Evolutionary conservation across 2,329 filamentous ascomycete species (phyloP).

Genomic region (Fusarium siculi): DNA sequence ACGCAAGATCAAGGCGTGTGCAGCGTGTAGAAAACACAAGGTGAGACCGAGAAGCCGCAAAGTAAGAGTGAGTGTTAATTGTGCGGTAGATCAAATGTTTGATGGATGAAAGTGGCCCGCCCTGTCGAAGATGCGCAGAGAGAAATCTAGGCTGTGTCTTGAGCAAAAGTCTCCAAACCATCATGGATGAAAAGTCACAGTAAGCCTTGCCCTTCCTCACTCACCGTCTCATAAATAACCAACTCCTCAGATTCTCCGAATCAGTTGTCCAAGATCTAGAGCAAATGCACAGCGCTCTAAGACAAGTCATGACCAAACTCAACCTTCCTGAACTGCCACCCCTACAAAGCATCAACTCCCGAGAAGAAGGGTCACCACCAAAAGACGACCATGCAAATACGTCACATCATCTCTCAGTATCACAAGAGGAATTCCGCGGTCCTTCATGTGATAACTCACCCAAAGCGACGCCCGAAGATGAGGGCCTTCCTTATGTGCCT

Average conservation of each 20-base stretch:
- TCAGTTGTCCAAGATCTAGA: conserved; percentile 41
- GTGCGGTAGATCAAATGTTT: conserved; percentile 52
- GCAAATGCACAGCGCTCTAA: conserved; percentile 41
- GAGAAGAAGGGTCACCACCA: conserved; percentile 39
- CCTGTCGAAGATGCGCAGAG: conserved; percentile 52
- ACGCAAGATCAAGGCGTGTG: conserved; percentile 54
- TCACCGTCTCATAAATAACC: not conserved
- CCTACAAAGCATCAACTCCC: conserved; percentile 34
- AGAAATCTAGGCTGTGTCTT: conserved; percentile 52
- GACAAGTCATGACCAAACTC: conserved; percentile 41
- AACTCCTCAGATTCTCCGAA: conserved; percentile 17
- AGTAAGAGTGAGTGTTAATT: not conserved
- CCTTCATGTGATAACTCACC: conserved; percentile 46
- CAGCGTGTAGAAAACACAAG: conserved; percentile 55
- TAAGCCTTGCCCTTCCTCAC: conserved; percentile 13
- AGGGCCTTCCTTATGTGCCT: conserved; percentile 51
- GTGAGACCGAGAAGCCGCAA: conserved; percentile 28
- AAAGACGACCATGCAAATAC: conserved; percentile 32
- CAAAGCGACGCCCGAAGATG: conserved; percentile 47
- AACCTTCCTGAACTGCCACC: conserved; percentile 40
- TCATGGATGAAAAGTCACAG: conserved; percentile 55
- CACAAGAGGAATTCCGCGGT: conserved; percentile 36
- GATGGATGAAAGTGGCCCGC: conserved; percentile 54
- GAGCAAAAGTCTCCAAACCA: conserved; percentile 55
- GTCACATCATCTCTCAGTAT: conserved; percentile 8